These are phyloP conservation scores for Aspergillus quadrilineatus DNA, from an alignment of 2,329 filamentous ascomycete species.

Conservation along the genomic window DNA sequence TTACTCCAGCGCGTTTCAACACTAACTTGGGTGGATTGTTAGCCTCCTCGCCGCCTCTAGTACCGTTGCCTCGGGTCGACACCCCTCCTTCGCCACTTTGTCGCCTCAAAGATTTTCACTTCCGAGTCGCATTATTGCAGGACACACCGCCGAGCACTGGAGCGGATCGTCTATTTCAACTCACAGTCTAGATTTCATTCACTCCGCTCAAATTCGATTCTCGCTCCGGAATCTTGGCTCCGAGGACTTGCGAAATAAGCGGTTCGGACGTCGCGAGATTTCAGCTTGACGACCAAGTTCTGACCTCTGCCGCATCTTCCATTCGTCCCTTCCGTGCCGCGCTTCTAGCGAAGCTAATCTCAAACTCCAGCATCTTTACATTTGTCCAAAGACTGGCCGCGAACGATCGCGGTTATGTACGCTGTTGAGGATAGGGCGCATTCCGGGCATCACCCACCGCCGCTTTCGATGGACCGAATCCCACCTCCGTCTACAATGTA, in stretches of 20 bases:
- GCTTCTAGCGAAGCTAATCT: neutral
- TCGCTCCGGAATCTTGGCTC: neutral
- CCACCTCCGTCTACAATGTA: conserved; percentile 36
- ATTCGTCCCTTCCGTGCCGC: neutral
- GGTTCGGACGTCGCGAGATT: too few species aligned
- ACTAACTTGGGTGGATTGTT: conserved; percentile 8
- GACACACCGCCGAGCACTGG: neutral
- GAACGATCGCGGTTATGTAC: conserved; percentile 37
- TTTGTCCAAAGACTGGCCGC: conserved; percentile 9
- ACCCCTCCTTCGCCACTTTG: conserved; percentile 18
- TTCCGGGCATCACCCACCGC: conserved; percentile 35
- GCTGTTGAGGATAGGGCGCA: conserved; percentile 39
- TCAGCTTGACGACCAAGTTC: conserved; percentile 24
- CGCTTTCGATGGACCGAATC: conserved; percentile 44
- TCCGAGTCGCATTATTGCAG: neutral
- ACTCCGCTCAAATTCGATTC: neutral
- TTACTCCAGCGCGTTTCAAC: neutral
- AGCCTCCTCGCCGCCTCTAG: conserved; percentile 8
- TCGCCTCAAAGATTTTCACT: conserved; percentile 4
- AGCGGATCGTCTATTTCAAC: neutral
- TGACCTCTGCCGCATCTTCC: neutral
- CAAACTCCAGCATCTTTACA: neutral
- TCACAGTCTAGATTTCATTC: neutral
- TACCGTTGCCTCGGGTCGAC: conserved; percentile 13
- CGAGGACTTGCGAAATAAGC: neutral